Evolutionary conservation across 1,284 basidiomycete genomes (phyloP), one percentile per base, ranked within the genome.

Genomic region (Rhodofomes roseus): DNA sequence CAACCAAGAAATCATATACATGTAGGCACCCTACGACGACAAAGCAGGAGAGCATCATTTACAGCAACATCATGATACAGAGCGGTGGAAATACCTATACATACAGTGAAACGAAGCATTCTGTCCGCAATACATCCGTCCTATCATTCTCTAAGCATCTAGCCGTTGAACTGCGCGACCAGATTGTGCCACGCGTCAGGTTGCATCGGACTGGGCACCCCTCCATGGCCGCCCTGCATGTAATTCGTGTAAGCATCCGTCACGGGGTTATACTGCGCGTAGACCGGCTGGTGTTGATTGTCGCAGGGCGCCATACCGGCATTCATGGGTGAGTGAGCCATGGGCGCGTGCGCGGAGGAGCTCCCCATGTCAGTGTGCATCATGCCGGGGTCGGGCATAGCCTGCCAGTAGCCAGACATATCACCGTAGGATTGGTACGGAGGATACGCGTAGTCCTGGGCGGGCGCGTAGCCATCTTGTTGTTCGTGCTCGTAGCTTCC

Each of bases 131-230:
- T 36, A 52, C 50, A 20, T 52, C 50, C 31, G n/a, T 27, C 25
- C 11, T 27, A 29, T 48, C 25, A 29, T 22, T 48, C 16, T 25
- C 22, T 27, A 6, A 14, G 4, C 37, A 39, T 31, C n/a, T 4
- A 27, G n/a, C 25, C 12, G 25, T 66, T 62, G 41, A 65, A 66
- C 60, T 71, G 70, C n/a, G 67, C 69, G 25, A 67, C 66, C 31
- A 73, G 61, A 51, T 63, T 70, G 51, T 68, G 65, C 71, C 71
- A 73, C 29, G 68, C 60, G 36, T 69, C 65, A 29, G 69, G 68
- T 41, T 66, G 66, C 41, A 66, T 58, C n/a, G 63, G 65, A 0
- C 53, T 52, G 1, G 68, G 65, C 40, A 65, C 44, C 11, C 68
- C 66, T 11, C 66, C 65, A 20, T 34, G 31, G 14, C 68, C 66